phyloP scores from a whole-genome alignment of 768 basidiomycete genomes.

The Galerina marginata region DNA sequence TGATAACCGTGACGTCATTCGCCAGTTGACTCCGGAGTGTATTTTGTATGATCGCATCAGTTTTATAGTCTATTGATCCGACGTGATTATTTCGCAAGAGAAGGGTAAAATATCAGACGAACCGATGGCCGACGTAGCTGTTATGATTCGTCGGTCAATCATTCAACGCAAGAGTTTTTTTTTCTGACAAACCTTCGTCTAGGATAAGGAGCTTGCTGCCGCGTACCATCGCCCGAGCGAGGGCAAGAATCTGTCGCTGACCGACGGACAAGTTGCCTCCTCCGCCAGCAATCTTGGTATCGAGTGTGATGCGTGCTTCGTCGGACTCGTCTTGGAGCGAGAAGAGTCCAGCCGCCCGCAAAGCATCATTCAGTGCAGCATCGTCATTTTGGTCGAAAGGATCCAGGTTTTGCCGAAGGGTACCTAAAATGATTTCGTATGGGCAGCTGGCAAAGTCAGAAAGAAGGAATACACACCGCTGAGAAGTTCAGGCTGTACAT shows the following conservation, averaged over 20 bases:
- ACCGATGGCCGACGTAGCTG: slow-evolving; percentile 57
- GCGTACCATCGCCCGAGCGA: slow-evolving; percentile 66
- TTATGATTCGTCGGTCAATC: neutral
- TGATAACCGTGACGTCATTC: slow-evolving; percentile 63
- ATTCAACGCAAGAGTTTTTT: slow-evolving; percentile 20
- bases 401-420: slow-evolving; percentile 68
- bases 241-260: slow-evolving; percentile 73
- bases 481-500: slow-evolving; percentile 50
- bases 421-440: slow-evolving; percentile 46
- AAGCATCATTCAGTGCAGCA: slow-evolving; percentile 42
- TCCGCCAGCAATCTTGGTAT: slow-evolving; percentile 52
- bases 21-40: slow-evolving; percentile 70
- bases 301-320: slow-evolving; percentile 54
- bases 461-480: slow-evolving; percentile 37
- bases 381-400: slow-evolving; percentile 67
- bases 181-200: slow-evolving; percentile 54
- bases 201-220: slow-evolving; percentile 65
- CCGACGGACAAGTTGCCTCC: slow-evolving; percentile 80
- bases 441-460: neutral
- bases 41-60: slow-evolving; percentile 72
- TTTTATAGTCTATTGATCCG: slow-evolving; percentile 51
- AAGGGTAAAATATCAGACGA: neutral
- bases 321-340: slow-evolving; percentile 46
- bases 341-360: slow-evolving; percentile 46
- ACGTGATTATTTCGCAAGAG: neutral